phyloP scores from a whole-genome alignment of 228 moss, liverwort and hornwort species.

The Sphagnum magellanicum region DNA sequence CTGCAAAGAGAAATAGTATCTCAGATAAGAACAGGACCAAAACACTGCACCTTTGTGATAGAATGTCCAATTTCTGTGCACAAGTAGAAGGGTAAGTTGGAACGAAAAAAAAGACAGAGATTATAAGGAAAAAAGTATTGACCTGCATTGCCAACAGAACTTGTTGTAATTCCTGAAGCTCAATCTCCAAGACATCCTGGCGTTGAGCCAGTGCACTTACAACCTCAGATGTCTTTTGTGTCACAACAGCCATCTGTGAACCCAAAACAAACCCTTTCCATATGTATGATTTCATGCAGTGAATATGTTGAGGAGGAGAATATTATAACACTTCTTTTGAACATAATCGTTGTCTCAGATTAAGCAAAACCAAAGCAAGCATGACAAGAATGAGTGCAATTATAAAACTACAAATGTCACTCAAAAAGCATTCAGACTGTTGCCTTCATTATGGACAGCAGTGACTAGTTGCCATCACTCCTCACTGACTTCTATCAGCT shows the following conservation, averaged over 20 bases:
- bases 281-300: background rate
- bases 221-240: conserved; percentile 62
- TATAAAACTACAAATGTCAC: background rate
- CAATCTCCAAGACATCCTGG: conserved; percentile 65
- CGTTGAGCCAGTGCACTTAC: conserved; percentile 53
- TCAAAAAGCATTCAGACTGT: no score
- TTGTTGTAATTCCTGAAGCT: conserved; percentile 65
- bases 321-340: background rate
- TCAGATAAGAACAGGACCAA: no score
- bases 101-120: no score
- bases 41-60: no score
- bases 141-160: conserved; percentile 84
- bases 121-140: background rate
- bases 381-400: no score
- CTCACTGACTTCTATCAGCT: no score
- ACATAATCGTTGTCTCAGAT: no score
- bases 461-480: no score
- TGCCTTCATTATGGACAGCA: no score
- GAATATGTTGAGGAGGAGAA: background rate
- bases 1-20: no score
- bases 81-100: no score
- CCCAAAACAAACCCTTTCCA: background rate
- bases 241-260: conserved; percentile 52
- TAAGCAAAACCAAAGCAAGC: background rate
- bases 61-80: no score